Conservation (phyloP, 2,329 filamentous ascomycete species). For the Xenosphaeropsis pyriputrescens region DNA sequence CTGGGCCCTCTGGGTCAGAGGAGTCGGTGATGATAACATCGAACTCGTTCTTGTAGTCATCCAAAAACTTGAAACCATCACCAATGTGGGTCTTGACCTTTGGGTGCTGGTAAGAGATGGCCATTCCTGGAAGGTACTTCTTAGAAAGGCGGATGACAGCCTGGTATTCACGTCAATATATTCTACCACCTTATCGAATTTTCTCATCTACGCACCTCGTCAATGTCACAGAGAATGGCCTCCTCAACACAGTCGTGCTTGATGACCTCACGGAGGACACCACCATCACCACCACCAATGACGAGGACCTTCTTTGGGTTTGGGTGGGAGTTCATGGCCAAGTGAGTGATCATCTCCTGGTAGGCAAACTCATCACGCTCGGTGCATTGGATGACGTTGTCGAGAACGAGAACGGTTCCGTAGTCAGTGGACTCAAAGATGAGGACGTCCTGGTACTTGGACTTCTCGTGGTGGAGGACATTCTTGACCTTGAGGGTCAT, state of each 20-base stretch:
- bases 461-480: conserved; percentile 98
- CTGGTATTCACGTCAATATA: conserved; percentile 20
- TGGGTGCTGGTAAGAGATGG: conserved; percentile 83
- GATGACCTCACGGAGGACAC: conserved; percentile 94
- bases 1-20: conserved; percentile 91
- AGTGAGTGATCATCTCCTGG: conserved; percentile 99
- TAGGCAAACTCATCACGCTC: conserved; percentile 98
- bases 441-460: conserved; percentile 96
- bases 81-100: conserved; percentile 87
- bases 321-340: conserved; percentile 97
- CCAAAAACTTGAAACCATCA: conserved; percentile 97
- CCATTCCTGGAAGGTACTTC: conserved; percentile 92
- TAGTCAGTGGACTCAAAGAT: conserved; percentile 98
- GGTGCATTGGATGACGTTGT: conserved; percentile 98
- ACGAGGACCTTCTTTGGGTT: conserved; percentile 97
- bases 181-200: no score
- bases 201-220: conserved; percentile 45
- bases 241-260: conserved; percentile 97
- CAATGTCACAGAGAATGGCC: conserved; percentile 94
- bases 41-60: conserved; percentile 92
- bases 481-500: conserved; percentile 98
- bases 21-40: conserved; percentile 99
- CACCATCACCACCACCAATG: conserved; percentile 93
- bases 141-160: conserved; percentile 97
- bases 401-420: conserved; percentile 88